Evolutionary conservation across 768 basidiomycete species (phyloP).

Genomic region (Coprinopsis sp.): DNA sequence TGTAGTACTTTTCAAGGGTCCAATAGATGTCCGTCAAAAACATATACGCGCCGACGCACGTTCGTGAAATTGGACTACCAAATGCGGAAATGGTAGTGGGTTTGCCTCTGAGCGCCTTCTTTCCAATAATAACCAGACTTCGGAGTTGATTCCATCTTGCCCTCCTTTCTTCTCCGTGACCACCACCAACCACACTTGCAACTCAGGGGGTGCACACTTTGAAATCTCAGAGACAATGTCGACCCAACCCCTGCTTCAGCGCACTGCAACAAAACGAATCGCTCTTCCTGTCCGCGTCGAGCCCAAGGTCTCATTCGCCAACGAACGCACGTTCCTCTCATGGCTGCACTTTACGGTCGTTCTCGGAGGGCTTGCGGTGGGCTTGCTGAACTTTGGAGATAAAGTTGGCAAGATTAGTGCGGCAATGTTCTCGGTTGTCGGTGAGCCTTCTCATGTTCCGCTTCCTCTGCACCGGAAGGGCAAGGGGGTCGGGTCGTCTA

Average conservation of each 20-base stretch:
- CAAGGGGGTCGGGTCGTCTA: not conserved
- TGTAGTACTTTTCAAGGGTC: too few relatives aligned
- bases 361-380: conserved; percentile 92
- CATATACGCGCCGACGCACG: too few relatives aligned
- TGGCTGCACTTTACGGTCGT: conserved; percentile 99
- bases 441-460: conserved; percentile 34
- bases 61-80: too few relatives aligned
- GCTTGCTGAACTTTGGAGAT: conserved; percentile 96
- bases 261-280: conserved; percentile 92
- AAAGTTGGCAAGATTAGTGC: conserved; percentile 95
- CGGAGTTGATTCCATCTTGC: not conserved
- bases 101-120: too few relatives aligned
- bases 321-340: conserved; percentile 94
- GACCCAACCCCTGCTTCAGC: conserved; percentile 94
- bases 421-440: conserved; percentile 92
- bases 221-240: conserved; percentile 58
- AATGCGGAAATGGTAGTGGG: too few relatives aligned
- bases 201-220: conserved; percentile 11
- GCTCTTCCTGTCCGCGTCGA: conserved; percentile 94
- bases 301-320: conserved; percentile 93
- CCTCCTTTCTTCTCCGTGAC: not conserved
- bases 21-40: too few relatives aligned
- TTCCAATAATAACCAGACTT: too few relatives aligned
- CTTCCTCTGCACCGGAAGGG: not conserved
- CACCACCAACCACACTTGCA: conserved; percentile 4